Conservation (phyloP, 306 rosid genomes). For the Neltuma alba region DNA sequence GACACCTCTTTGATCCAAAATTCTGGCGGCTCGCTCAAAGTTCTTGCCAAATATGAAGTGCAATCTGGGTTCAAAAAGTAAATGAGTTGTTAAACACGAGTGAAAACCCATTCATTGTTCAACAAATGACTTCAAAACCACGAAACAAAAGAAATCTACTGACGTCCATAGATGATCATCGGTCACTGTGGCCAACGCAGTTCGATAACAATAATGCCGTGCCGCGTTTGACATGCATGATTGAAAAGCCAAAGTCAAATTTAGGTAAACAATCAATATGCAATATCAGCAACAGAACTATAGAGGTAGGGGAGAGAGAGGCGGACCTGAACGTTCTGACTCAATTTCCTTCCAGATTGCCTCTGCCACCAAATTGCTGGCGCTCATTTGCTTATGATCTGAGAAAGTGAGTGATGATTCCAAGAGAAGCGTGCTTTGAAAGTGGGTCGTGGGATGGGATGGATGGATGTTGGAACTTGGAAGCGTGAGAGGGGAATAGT, state of each 20-base stretch:
- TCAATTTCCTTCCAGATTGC: conserved; percentile 43
- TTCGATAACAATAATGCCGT: background rate
- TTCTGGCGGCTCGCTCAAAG: conserved; percentile 85
- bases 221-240: background rate
- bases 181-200: conserved; percentile 29
- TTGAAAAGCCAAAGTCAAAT: conserved; percentile 1
- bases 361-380: conserved; percentile 37
- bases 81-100: conserved; percentile 14
- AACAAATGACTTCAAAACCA: background rate
- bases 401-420: background rate
- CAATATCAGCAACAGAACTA: background rate
- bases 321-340: conserved; percentile 33
- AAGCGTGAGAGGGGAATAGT: background rate
- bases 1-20: conserved; percentile 86
- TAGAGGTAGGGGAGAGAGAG: background rate
- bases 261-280: background rate
- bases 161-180: conserved; percentile 52
- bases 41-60: conserved; percentile 93
- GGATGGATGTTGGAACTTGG: too few relatives aligned
- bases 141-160: conserved; percentile 31
- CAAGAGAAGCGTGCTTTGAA: background rate
- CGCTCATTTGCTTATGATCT: conserved; percentile 27
- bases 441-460: background rate
- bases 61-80: conserved; percentile 49
- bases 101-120: background rate